Percentiles rank a stretch among this genome's conserved stretches.
These are phyloP conservation scores for Dendrocalamus sinicus DNA, from an alignment of 176 grass and related monocot genomes.

Conservation along the genomic window DNA sequence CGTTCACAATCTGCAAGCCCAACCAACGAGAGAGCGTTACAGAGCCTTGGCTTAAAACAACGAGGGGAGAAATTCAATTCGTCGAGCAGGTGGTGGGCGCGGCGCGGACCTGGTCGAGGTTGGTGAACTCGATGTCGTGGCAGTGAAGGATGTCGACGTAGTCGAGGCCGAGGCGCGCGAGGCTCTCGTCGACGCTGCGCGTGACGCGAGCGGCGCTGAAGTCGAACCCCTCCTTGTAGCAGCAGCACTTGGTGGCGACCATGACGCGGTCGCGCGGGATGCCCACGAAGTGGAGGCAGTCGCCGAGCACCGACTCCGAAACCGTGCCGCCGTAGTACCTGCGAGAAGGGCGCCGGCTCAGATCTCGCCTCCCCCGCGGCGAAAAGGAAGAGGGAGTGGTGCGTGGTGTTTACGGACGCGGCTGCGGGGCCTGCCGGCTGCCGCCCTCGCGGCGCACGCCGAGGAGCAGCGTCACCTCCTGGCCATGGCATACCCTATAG, in stretches of 20 bases:
- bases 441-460: too few relatives aligned
- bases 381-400: too few relatives aligned
- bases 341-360: too few relatives aligned
- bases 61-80: background rate
- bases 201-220: conserved; percentile 78
- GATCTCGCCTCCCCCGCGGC: too few relatives aligned
- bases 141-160: conserved; percentile 90
- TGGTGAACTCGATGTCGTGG: conserved; percentile 89
- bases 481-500: too few relatives aligned
- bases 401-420: too few relatives aligned
- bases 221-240: conserved; percentile 96
- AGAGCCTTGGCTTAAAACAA: background rate
- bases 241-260: conserved; percentile 85
- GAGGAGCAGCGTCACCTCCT: too few relatives aligned
- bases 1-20: conserved; percentile 73
- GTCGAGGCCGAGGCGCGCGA: conserved; percentile 66
- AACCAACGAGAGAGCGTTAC: background rate
- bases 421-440: too few relatives aligned
- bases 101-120: conserved; percentile 65
- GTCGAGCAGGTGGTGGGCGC: conserved; percentile 27
- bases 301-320: conserved; percentile 71
- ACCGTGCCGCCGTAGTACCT: too few relatives aligned
- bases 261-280: conserved; percentile 62
- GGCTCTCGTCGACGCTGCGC: conserved; percentile 78
- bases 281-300: conserved; percentile 69